Base-by-base conservation (phyloP, 225 moss, liverwort and hornwort genomes). In the Marchantia paleacea region DNA sequence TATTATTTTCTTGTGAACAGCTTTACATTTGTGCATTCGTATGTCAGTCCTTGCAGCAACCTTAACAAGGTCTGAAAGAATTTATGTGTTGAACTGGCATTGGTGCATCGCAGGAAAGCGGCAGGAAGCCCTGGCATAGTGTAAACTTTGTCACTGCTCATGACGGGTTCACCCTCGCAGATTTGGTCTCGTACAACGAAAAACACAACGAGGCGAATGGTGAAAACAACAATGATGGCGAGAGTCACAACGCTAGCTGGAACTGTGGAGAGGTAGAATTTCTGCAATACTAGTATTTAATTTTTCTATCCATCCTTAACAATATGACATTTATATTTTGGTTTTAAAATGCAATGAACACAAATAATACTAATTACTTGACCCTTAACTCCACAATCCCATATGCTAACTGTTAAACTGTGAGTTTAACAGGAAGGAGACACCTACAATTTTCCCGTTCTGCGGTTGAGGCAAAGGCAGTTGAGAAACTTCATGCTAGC, bases 141-240 rank as follows among this genome's bases (percentile, higher is more conserved):
- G 72, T 95, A 81, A 95, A 95, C 79, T 95, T 95, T 81, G 87
- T 95, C 51, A 92, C 93, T 73, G 93, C 93, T 78, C 95, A 95
- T 78, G 95, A 95, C 82, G 95, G 95, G 39, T 93, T 95, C 82
- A 86, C 93, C 75, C 85, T 95, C 66, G 93, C 93, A 86, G 95
- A 95, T 86, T 84, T 95, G 78, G 95, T 93, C 49, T 90, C 95
- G 52, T 95, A 93, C 79, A 93, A 93, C 69, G 86, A 91, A 79
- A 93, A 95, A 84, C 95, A 95, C 76, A 95, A 95, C 76, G 87
- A 92, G 79, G 90, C 91, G 73, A 95, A 95, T 83, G 93, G 95
- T 51, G 93, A 95, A 85, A 90, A 84, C 80, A 93, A 95, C 74
- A 92, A 90, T 81, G 95, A 95, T 77, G 95, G 95, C 73, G 93